phyloP scores from a whole-genome alignment of 768 basidiomycete genomes.

The Tricholomella constricta region DNA sequence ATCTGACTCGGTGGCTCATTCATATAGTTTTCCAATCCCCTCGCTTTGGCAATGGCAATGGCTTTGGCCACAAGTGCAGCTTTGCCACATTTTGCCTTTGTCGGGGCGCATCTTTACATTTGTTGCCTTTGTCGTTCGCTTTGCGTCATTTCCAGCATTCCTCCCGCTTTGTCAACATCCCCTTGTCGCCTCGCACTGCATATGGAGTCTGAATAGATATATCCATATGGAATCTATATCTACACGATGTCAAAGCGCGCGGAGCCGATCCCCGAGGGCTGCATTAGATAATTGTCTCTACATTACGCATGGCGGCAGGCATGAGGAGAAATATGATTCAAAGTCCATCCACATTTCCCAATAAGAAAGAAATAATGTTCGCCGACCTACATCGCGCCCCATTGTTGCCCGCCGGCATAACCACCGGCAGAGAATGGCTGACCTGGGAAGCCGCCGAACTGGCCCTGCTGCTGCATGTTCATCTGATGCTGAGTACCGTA shows the following conservation, averaged over 20 bases:
- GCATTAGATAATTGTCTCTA: background rate
- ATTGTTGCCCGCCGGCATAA: conserved; percentile 29
- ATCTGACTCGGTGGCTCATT: background rate
- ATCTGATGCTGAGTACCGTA: conserved; percentile 4
- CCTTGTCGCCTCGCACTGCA: background rate
- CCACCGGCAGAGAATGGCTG: conserved; percentile 12
- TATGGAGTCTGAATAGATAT: no score
- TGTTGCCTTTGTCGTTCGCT: background rate
- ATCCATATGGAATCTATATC: no score
- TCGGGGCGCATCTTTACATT: background rate
- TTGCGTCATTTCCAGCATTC: background rate
- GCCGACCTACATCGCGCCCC: conserved; percentile 37
- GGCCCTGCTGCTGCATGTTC: conserved; percentile 22
- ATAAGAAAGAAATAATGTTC: background rate
- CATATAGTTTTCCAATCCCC: background rate
- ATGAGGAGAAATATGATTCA: background rate
- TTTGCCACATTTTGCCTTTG: background rate
- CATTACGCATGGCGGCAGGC: background rate
- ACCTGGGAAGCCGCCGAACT: conserved; percentile 24
- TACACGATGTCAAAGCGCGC: background rate
- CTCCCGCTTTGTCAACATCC: background rate
- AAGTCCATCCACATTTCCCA: background rate
- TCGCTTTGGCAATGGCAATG: background rate
- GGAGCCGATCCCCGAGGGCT: background rate
- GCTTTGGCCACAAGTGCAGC: background rate